These are phyloP conservation scores for Amanita polypyramis DNA, from an alignment of 768 basidiomycete genomes.

Conservation along the genomic window DNA sequence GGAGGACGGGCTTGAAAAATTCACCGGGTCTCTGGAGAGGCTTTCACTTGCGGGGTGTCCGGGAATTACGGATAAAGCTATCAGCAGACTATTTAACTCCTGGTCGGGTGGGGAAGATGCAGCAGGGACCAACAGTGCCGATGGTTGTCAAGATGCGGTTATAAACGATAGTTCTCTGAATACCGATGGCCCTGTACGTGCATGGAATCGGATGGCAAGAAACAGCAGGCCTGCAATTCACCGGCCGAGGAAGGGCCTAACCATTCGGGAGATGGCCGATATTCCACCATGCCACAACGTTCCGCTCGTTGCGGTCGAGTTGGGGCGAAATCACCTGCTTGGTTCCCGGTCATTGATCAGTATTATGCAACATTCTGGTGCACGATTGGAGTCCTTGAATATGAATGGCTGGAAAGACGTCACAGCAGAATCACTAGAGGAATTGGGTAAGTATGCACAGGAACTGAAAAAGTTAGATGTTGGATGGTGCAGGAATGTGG, in stretches of 20 bases:
- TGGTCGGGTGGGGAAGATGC: slow-evolving; percentile 26
- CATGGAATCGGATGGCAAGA: slow-evolving; percentile 1
- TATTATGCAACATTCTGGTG: slow-evolving; percentile 60
- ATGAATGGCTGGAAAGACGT: slow-evolving; percentile 74
- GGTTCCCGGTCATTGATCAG: slow-evolving; percentile 43
- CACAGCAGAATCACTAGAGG: slow-evolving; percentile 30
- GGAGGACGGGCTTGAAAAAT: slow-evolving; percentile 42
- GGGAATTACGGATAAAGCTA: slow-evolving; percentile 59
- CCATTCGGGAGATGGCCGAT: slow-evolving; percentile 4
- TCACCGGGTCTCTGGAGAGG: slow-evolving; percentile 35
- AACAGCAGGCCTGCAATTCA: neutral
- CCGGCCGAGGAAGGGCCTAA: neutral
- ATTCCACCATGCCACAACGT: slow-evolving; percentile 19
- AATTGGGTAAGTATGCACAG: slow-evolving; percentile 22
- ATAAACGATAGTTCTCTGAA: neutral
- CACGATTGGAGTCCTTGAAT: slow-evolving; percentile 43
- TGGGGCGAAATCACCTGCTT: slow-evolving; percentile 54
- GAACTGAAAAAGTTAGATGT: slow-evolving; percentile 58
- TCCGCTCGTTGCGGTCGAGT: slow-evolving; percentile 41
- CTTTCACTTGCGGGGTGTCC: slow-evolving; percentile 48
- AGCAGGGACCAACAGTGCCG: neutral
- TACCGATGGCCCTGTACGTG: neutral
- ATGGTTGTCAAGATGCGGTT: neutral
- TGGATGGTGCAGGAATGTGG: slow-evolving; percentile 76
- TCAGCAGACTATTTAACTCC: slow-evolving; percentile 54